These are phyloP conservation scores for Myriosclerotinia curreyana DNA, from an alignment of 2,329 filamentous ascomycete genomes.

Conservation along the genomic window DNA sequence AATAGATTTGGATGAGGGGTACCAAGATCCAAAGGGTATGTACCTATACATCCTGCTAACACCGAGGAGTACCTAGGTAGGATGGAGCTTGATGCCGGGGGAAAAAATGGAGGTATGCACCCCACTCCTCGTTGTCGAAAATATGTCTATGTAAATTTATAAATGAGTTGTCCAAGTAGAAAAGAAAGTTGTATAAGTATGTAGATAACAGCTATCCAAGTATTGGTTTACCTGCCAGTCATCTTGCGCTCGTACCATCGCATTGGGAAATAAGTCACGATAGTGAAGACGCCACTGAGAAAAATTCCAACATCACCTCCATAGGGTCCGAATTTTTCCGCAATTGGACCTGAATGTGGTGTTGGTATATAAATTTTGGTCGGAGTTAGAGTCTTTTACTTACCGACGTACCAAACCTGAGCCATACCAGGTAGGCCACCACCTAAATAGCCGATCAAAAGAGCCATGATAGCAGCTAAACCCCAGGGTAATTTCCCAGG, in stretches of 20 bases:
- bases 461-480: constrained; percentile 34
- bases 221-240: constrained; percentile 27
- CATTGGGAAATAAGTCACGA: constrained; percentile 34
- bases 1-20: constrained; percentile 1
- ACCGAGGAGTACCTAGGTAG: background rate
- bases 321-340: constrained; percentile 33
- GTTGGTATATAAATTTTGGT: background rate
- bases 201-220: background rate
- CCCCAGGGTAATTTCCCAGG: constrained; percentile 35
- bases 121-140: background rate
- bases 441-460: constrained; percentile 35
- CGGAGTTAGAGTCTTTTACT: constrained; percentile 6
- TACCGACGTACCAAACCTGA: constrained; percentile 38
- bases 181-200: background rate
- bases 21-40: background rate
- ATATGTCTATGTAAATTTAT: background rate
- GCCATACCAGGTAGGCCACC: constrained; percentile 38
- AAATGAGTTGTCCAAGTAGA: background rate
- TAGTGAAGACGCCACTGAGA: constrained; percentile 32
- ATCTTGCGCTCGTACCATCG: constrained; percentile 36
- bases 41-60: background rate
- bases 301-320: constrained; percentile 38
- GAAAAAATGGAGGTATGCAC: background rate
- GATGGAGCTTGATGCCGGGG: background rate
- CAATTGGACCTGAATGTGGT: constrained; percentile 32